Evolutionary conservation across 2,329 filamentous ascomycete species (phyloP), one percentile per base, ranked within the genome.

Genomic region (Geosmithia morbida): DNA sequence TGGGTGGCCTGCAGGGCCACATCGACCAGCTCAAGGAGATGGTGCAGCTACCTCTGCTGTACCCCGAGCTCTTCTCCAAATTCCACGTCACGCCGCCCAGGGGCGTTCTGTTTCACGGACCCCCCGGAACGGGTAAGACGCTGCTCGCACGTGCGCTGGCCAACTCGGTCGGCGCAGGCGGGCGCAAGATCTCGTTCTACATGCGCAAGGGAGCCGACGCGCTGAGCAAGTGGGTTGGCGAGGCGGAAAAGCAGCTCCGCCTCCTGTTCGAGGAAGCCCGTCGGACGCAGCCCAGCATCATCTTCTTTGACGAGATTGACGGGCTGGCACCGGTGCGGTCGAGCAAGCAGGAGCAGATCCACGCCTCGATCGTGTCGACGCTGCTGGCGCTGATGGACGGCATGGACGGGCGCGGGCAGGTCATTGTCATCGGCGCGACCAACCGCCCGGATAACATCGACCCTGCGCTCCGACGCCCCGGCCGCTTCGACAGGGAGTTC

Each of bases 281-380:
- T 51, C 92, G 88, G 62, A 97, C 85, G 1, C 92, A 98, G 59
- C 92, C 92, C 0, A 97, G 90, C 62, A 98, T 98, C 64, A 98
- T 98, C 62, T 98, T 98, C 70, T 97, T 98, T 56, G 92, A 98
- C 61, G 92, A 98, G 63, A 98, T 98, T 55, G 92, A 98, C 66
- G 92, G 92, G 48, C 73, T 98, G 53, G 92, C 92, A 2, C 94
- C 92, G 46, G 92, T 97, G 33, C 79, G 92, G 56, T 97, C 92
- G 13, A 96, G 90, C 65, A 97, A 97, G 63, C 90, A 97, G 66
- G 92, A 98, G 61, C 92, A 98, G 65, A 97, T 97, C 50, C 92
- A 98, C 64, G 88, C 92, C 6, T 97, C 90, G 2, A 98, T 98
- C 53, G 90, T 96, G 14, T 94, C 89, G 2, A 96, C 89, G 1